Evolutionary conservation across 2,329 filamentous ascomycete species (phyloP), one percentile per base, ranked within the genome.

Genomic region (Phialophora verrucosa): DNA sequence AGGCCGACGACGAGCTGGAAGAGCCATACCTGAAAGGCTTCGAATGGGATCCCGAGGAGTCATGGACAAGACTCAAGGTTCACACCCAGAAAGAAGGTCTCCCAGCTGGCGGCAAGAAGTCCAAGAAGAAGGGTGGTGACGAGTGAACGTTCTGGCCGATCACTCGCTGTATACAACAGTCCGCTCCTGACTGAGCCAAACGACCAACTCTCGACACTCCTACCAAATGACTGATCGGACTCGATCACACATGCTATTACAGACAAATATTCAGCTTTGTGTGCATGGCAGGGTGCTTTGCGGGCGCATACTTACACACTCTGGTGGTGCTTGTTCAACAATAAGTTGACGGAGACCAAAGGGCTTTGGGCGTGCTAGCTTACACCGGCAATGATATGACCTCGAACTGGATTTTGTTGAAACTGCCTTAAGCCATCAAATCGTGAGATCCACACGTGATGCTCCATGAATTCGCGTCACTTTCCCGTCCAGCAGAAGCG

Each of bases 1-100:
- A 97, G 93, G 86, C 90, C 68, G 94, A 98, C 75, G 94, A 98
- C 78, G 94, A 97, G 79, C 85, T 98, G 68, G 91, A 94, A 63
- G 84, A 87, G 72, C 92, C 93, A 70, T 92, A 93, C 84, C 89
- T 98, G 73, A 90, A 90, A 75, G 94, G 94, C 72, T 97, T 98
- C 83, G 93, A 97, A 84, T 97, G 93, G 93, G 91, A 97, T 81
- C 91, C 90, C 78, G 91, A 96, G 73, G 92, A 96, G 81, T 92
- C 88, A 76, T 97, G 92, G 89, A 94, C 91, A 62, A 87, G 88
- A 71, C 86, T 98, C 75, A 84, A 96, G 74, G 93, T 97, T 70
- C 93, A 95, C 80, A 91, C 94, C 77, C 89, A 90, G 79, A 89
- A 88, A 79, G 85, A 90, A 73, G 87, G 87, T 68, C 84, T 85